A percentile compares a stretch with the other conserved stretches of the same genome.
Evolutionary conservation across 495 filamentous ascomycete genomes (phyloP).

Genomic region (Penicillium cosmopolitanum): DNA sequence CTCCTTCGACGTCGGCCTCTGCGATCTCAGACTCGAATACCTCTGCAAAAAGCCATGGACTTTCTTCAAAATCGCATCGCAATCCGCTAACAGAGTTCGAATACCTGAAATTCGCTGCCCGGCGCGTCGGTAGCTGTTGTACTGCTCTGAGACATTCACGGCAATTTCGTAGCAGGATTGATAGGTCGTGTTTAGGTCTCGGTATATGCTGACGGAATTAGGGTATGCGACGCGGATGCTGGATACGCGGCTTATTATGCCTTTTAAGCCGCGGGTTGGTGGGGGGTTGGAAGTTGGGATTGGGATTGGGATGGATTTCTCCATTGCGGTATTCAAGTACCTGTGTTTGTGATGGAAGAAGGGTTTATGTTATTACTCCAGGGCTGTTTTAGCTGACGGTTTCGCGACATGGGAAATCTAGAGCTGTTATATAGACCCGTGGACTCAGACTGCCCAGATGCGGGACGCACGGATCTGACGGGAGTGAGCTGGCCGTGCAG

Average conservation of each 20-base stretch:
- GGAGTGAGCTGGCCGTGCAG: constrained; percentile 1
- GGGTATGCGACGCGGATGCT: constrained; percentile 2
- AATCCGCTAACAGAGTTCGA: neutral
- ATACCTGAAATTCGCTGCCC: neutral
- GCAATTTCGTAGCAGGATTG: constrained; percentile 4
- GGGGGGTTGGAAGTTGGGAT: neutral
- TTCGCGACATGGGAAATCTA: too few species aligned
- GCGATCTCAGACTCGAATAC: neutral
- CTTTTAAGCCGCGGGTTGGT: neutral
- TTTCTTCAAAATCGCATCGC: neutral
- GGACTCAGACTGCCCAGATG: neutral
- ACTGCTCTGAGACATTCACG: neutral
- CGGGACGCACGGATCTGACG: constrained; percentile 2
- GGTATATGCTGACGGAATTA: neutral
- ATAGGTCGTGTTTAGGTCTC: neutral
- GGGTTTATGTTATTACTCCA: too few species aligned
- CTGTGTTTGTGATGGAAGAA: too few species aligned
- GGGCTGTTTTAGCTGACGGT: too few species aligned
- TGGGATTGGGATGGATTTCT: neutral
- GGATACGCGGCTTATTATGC: neutral
- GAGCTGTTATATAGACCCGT: too few species aligned
- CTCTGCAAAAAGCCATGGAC: neutral
- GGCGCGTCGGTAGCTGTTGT: neutral
- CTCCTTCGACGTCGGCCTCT: neutral
- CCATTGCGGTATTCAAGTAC: neutral